A percentile compares a stretch with the other conserved stretches of the same genome.
phyloP scores from a whole-genome alignment of 306 rosid genomes.

The Argentina anserina region DNA sequence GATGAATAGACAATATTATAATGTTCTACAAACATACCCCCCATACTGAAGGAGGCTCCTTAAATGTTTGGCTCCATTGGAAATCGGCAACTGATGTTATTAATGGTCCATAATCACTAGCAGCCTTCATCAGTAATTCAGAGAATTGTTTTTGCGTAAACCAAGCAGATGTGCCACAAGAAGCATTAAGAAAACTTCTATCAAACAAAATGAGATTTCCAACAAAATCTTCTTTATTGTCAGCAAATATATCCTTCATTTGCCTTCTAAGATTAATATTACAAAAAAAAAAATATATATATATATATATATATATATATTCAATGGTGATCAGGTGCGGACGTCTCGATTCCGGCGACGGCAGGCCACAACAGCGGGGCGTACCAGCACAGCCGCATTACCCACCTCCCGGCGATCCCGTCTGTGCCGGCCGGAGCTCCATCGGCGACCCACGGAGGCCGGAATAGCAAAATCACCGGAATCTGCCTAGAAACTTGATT shows the following conservation, averaged over 20 bases:
- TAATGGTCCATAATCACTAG: too few species aligned
- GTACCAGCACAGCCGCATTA: too few species aligned
- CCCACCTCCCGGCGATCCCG: too few species aligned
- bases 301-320: background rate
- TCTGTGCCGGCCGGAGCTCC: too few species aligned
- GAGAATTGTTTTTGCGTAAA: slow-evolving; percentile 87
- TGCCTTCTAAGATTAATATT: background rate
- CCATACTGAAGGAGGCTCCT: slow-evolving; percentile 84
- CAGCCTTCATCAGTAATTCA: slow-evolving; percentile 86
- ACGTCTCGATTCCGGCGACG: too few species aligned
- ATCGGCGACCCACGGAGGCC: too few species aligned
- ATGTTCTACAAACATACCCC: slow-evolving; percentile 61
- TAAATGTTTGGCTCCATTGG: slow-evolving; percentile 76
- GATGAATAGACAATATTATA: slow-evolving; percentile 16
- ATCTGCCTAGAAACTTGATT: too few species aligned
- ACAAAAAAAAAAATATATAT: background rate
- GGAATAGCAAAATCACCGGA: too few species aligned
- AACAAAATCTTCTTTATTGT: background rate
- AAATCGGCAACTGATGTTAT: slow-evolving; percentile 24
- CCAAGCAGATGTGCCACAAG: slow-evolving; percentile 28
- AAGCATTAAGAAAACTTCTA: slow-evolving; percentile 18
- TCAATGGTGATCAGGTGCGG: too few species aligned
- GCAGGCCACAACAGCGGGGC: too few species aligned
- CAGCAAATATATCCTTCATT: background rate
- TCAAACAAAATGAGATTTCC: background rate